phyloP scores from a whole-genome alignment of 305 asterid genomes.

The Petunia hybrid region DNA sequence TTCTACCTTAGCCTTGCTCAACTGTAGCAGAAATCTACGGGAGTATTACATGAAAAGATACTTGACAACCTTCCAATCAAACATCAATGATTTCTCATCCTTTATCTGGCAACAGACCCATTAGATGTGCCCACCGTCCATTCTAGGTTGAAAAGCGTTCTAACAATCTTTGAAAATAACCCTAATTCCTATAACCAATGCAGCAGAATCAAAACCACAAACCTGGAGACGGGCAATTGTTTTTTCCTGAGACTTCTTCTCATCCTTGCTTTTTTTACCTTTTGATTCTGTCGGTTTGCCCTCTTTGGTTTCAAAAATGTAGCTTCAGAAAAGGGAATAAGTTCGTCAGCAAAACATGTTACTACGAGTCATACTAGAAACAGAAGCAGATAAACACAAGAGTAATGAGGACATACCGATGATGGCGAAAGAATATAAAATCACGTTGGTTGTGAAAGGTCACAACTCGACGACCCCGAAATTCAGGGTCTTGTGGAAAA shows the following conservation, averaged over 20 bases:
- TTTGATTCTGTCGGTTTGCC: slow-evolving; percentile 57
- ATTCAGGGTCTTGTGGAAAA: slow-evolving; percentile 91
- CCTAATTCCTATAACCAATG: neutral
- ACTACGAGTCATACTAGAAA: slow-evolving; percentile 11
- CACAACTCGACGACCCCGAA: slow-evolving; percentile 89
- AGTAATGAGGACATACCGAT: slow-evolving; percentile 57
- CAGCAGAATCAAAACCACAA: slow-evolving; percentile 40
- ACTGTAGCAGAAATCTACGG: slow-evolving; percentile 11
- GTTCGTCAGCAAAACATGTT: slow-evolving; percentile 9
- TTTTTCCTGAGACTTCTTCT: slow-evolving; percentile 52
- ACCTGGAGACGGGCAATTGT: slow-evolving; percentile 92
- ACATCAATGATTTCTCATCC: slow-evolving; percentile 14
- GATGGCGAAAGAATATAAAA: slow-evolving; percentile 93
- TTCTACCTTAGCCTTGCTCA: neutral
- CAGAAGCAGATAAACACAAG: slow-evolving; percentile 2
- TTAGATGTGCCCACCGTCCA: neutral
- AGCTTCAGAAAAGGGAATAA: slow-evolving; percentile 48
- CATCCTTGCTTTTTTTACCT: slow-evolving; percentile 52
- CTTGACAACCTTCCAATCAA: neutral
- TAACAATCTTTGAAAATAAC: neutral
- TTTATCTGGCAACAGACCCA: neutral
- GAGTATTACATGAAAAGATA: neutral
- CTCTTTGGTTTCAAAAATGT: slow-evolving; percentile 81
- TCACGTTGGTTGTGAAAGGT: slow-evolving; percentile 98
- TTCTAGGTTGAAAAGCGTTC: neutral